phyloP scores from a whole-genome alignment of 1,139 yeast species.

The Saccharomycopsis hybrid region DNA sequence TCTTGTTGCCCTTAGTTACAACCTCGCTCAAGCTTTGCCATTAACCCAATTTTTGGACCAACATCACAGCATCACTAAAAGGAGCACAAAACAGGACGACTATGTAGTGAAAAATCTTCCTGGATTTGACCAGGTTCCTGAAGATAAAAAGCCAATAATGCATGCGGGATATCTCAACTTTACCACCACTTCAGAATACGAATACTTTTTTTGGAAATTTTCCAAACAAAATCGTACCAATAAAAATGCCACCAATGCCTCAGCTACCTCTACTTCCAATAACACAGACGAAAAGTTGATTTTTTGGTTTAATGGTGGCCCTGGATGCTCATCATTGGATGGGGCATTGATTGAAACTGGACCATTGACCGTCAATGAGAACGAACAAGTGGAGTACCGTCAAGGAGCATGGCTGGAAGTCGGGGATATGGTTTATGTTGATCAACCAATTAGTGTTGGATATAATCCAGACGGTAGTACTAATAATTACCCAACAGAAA shows the following conservation, averaged over 20 bases:
- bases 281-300: slow-evolving; percentile 36
- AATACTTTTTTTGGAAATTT: slow-evolving; percentile 43
- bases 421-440: slow-evolving; percentile 65
- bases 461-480: too few relatives aligned
- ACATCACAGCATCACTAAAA: not conserved
- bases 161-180: slow-evolving; percentile 41
- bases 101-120: slow-evolving; percentile 35
- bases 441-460: slow-evolving; percentile 81
- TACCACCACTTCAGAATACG: slow-evolving; percentile 35
- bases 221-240: slow-evolving; percentile 10
- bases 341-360: slow-evolving; percentile 81
- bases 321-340: slow-evolving; percentile 84
- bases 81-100: not conserved
- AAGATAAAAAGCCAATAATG: slow-evolving; percentile 38
- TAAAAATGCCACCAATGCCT: too few relatives aligned
- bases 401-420: slow-evolving; percentile 67
- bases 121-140: slow-evolving; percentile 33
- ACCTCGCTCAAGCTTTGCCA: too few relatives aligned
- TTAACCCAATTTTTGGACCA: not conserved
- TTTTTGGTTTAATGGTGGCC: slow-evolving; percentile 81
- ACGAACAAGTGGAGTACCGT: slow-evolving; percentile 39
- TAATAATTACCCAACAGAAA: slow-evolving; percentile 34
- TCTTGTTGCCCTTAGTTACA: too few relatives aligned
- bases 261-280: too few relatives aligned
- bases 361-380: slow-evolving; percentile 50